phyloP scores from a whole-genome alignment of 345 rosid genomes.

The Pistacia vera region DNA sequence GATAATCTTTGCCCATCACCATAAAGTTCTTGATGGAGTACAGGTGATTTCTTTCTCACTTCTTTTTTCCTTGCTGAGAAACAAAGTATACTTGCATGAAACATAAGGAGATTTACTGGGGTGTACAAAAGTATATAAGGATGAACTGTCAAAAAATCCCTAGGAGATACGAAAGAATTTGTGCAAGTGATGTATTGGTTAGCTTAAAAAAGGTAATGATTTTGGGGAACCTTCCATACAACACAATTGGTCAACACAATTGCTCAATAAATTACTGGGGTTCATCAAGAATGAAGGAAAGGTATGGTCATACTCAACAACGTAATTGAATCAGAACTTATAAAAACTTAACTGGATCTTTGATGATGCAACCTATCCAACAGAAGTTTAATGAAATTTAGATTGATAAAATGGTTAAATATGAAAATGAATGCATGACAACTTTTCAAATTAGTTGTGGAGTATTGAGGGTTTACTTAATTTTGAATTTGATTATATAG shows the following conservation, averaged over 20 bases:
- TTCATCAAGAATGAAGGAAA: not conserved
- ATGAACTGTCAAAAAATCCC: not conserved
- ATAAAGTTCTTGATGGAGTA: constrained; percentile 87
- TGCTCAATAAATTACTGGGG: not conserved
- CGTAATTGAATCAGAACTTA: not conserved
- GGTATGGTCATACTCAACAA: not conserved
- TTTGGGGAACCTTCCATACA: too few species aligned
- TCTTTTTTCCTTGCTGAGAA: not conserved
- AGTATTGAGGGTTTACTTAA: not conserved
- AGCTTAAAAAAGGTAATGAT: not conserved
- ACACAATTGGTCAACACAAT: too few species aligned
- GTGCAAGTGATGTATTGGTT: not conserved
- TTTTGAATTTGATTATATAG: not conserved
- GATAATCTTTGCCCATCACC: constrained; percentile 96
- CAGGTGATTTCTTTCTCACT: constrained; percentile 53
- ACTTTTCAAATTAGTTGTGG: not conserved
- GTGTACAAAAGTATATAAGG: not conserved
- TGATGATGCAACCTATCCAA: not conserved
- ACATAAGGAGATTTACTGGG: not conserved
- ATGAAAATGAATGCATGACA: not conserved
- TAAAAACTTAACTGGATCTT: not conserved
- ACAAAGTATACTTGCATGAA: not conserved
- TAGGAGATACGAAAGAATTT: too few species aligned
- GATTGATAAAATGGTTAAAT: not conserved
- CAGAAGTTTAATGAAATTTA: not conserved